These are phyloP conservation scores for Pichia rugopelliculosa DNA, from an alignment of 805 yeast species.

Conservation along the genomic window DNA sequence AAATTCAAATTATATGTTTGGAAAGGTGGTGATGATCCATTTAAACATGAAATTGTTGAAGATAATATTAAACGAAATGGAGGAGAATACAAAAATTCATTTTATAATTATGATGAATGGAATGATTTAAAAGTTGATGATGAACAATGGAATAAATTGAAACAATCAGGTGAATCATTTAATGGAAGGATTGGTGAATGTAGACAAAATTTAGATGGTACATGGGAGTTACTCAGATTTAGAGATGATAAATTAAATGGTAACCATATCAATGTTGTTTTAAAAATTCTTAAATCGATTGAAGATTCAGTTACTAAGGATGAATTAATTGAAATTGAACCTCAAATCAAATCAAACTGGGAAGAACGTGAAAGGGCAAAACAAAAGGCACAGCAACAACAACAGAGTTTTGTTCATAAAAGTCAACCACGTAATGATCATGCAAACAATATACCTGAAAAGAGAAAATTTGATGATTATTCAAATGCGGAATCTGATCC, in stretches of 20 bases:
- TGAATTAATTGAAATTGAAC: constrained; percentile 56
- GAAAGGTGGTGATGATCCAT: constrained; percentile 47
- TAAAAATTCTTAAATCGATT: constrained; percentile 76
- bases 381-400: constrained; percentile 18
- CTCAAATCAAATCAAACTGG: constrained; percentile 55
- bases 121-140: constrained; percentile 55
- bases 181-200: constrained; percentile 89
- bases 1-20: constrained; percentile 61
- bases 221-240: constrained; percentile 82
- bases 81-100: constrained; percentile 27
- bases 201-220: constrained; percentile 53
- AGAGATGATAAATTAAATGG: constrained; percentile 91
- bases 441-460: not conserved
- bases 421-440: not conserved
- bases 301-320: constrained; percentile 78
- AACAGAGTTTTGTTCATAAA: not conserved
- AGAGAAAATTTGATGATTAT: constrained; percentile 3
- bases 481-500: not conserved
- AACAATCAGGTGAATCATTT: constrained; percentile 66
- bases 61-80: constrained; percentile 27
- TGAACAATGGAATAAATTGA: constrained; percentile 75
- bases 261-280: constrained; percentile 74
- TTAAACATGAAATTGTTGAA: constrained; percentile 31
- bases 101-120: constrained; percentile 53
- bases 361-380: constrained; percentile 41